Conservation (phyloP, 345 rosid species). For the Euphorbia peplus region DNA sequence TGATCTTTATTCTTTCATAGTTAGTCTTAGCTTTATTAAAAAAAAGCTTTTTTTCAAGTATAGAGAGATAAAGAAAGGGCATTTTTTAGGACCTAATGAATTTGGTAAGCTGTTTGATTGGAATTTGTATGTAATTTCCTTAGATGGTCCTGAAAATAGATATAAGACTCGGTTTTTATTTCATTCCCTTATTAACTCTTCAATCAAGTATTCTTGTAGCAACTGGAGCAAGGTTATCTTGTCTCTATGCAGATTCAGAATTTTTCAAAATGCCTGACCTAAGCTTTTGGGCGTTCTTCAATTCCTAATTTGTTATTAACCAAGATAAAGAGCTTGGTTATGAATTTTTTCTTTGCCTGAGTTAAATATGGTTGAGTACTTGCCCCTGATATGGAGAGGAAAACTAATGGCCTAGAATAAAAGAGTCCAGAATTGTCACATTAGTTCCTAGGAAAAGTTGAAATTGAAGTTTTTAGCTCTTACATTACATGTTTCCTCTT, state of each 20-base stretch:
- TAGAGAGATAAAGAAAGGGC: background rate
- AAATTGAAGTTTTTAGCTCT: background rate
- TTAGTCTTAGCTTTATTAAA: background rate
- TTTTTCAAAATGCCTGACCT: background rate
- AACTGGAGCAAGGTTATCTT: background rate
- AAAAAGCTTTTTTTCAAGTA: background rate
- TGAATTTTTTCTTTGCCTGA: background rate
- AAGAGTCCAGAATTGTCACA: background rate
- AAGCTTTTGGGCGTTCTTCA: background rate
- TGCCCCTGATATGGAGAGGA: background rate
- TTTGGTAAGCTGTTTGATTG: background rate
- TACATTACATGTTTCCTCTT: background rate
- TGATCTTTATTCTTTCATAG: background rate
- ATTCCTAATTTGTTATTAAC: background rate
- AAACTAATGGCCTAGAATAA: background rate
- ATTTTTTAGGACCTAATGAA: background rate
- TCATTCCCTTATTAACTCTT: background rate
- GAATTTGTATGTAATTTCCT: background rate
- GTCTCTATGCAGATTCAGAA: background rate
- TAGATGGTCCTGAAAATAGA: too few relatives aligned
- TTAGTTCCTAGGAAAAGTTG: background rate
- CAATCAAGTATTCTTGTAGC: background rate
- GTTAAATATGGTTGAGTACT: background rate
- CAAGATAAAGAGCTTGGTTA: background rate
- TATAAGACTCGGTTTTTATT: background rate